A percentile compares a stretch with the other conserved stretches of the same genome.
phyloP scores from a whole-genome alignment of 371 early-diverging fungal genomes.

The Saksenaea vasiformis region DNA sequence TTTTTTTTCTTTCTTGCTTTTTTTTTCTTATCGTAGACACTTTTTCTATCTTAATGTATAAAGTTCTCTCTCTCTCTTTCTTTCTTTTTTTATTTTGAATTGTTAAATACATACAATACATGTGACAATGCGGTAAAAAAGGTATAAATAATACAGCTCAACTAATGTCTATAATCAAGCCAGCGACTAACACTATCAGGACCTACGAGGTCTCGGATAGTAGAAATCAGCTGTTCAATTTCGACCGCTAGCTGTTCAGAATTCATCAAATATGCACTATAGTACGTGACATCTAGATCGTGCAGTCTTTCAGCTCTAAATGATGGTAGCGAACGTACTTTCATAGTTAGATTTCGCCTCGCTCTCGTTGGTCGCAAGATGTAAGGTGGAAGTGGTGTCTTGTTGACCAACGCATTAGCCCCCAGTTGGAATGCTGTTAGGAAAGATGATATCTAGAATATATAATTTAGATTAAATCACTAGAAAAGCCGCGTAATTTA shows the following conservation, averaged over 20 bases:
- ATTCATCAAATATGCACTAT: constrained; percentile 46
- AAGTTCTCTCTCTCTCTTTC: neutral
- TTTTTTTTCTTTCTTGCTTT: neutral
- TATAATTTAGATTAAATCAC: too few relatives aligned
- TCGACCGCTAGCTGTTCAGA: constrained; percentile 51
- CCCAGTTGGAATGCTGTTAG: constrained; percentile 43
- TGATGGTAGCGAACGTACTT: constrained; percentile 28
- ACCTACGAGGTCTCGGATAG: constrained; percentile 46
- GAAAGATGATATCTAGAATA: constrained; percentile 44
- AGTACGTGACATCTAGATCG: constrained; percentile 47
- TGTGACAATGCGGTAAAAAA: neutral
- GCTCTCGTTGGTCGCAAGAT: constrained; percentile 44
- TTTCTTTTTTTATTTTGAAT: neutral
- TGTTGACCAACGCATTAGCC: constrained; percentile 44
- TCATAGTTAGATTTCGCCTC: constrained; percentile 39
- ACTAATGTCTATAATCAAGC: constrained; percentile 46
- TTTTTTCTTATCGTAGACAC: constrained; percentile 1
- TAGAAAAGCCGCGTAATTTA: too few relatives aligned
- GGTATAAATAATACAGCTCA: neutral
- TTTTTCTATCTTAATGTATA: constrained; percentile 1
- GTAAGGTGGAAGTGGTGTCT: constrained; percentile 45
- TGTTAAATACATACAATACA: constrained; percentile 10
- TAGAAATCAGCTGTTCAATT: constrained; percentile 35
- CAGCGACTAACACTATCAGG: constrained; percentile 45
- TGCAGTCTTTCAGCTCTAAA: constrained; percentile 24